These are phyloP conservation scores for Cynara cardunculus DNA, from an alignment of 129 eudicot species.

Conservation along the genomic window DNA sequence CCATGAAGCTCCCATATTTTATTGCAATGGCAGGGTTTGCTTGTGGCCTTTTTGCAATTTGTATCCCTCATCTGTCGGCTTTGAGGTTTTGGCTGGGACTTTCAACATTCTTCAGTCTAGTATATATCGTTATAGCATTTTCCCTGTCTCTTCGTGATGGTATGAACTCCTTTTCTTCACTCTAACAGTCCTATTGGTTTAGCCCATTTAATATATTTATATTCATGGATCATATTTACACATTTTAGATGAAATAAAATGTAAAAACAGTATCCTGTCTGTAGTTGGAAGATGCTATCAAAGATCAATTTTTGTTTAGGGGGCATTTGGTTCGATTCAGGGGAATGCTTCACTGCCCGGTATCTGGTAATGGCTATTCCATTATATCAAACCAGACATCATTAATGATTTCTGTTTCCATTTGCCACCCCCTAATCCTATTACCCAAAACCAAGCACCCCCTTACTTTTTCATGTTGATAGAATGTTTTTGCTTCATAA, in stretches of 20 bases:
- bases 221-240: not conserved
- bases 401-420: not conserved
- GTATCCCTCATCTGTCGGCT: conserved; percentile 81
- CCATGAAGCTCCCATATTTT: conserved; percentile 77
- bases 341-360: not conserved
- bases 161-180: conserved; percentile 32
- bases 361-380: not conserved
- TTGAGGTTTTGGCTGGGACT: conserved; percentile 75
- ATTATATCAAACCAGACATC: no score
- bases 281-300: not conserved
- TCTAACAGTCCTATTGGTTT: not conserved
- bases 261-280: not conserved
- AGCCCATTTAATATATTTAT: not conserved
- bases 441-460: not conserved
- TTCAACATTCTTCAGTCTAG: conserved; percentile 76
- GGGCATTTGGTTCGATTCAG: not conserved
- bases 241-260: not conserved
- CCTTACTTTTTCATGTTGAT: not conserved
- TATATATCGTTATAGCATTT: conserved; percentile 57
- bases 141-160: conserved; percentile 79
- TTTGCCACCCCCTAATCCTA: no score
- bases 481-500: not conserved
- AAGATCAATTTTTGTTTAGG: not conserved
- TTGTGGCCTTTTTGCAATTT: conserved; percentile 78
- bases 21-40: conserved; percentile 73